A percentile compares a stretch with the other conserved stretches of the same genome.
These are phyloP conservation scores for Agarophyton chilense DNA, from an alignment of 23 red algal species.

Conservation along the genomic window DNA sequence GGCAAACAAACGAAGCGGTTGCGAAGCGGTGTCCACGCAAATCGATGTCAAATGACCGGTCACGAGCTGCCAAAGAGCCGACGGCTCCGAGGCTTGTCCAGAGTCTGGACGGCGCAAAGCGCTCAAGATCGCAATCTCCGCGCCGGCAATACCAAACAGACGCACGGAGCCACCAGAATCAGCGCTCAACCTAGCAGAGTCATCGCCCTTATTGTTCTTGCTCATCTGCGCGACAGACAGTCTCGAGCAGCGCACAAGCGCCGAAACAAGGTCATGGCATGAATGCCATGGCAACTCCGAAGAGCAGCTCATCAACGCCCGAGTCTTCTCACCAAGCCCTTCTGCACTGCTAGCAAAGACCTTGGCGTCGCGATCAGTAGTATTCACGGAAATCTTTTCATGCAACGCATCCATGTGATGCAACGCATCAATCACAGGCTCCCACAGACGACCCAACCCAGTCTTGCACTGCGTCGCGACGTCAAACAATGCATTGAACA, in stretches of 20 bases:
- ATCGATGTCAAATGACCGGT: conserved; percentile 52
- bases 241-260: conserved; percentile 41
- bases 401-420: conserved; percentile 33
- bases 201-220: conserved; percentile 10
- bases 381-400: not conserved
- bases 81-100: not conserved
- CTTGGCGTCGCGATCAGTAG: not conserved
- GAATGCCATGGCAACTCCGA: conserved; percentile 20
- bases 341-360: not conserved
- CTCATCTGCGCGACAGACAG: conserved; percentile 23
- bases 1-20: conserved; percentile 15
- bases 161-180: not conserved
- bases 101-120: conserved; percentile 6
- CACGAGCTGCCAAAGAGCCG: conserved; percentile 50
- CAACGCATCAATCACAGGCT: conserved; percentile 26
- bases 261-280: conserved; percentile 51
- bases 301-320: not conserved
- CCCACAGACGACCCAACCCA: conserved; percentile 24
- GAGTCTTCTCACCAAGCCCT: not conserved
- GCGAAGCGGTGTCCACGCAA: conserved; percentile 15
- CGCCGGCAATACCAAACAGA: conserved; percentile 40
- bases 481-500: conserved; percentile 37
- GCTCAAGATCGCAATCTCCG: conserved; percentile 38
- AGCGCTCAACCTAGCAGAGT: not conserved
- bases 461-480: conserved; percentile 20